Evolutionary conservation across 208 protist genomes (phyloP).

Genomic region (Acanthamoeba quina): DNA sequence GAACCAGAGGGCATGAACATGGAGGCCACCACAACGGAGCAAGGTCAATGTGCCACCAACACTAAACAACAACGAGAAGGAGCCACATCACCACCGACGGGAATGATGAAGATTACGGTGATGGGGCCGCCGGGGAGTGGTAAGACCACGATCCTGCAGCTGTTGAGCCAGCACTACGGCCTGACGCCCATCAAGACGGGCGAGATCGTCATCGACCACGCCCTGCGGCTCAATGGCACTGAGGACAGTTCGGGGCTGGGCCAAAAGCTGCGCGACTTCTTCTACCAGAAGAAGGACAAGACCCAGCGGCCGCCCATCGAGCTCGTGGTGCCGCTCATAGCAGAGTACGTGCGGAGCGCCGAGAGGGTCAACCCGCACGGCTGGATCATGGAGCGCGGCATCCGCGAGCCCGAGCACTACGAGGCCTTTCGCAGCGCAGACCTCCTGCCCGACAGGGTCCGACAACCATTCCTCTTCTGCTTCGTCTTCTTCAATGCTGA

Average conservation of each 20-base stretch:
- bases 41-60: no score
- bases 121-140: constrained; percentile 37
- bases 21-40: no score
- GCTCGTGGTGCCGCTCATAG: constrained; percentile 56
- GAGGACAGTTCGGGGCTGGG: background rate
- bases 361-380: constrained; percentile 24
- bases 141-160: constrained; percentile 55
- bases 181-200: constrained; percentile 65
- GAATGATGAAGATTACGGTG: constrained; percentile 26
- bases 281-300: constrained; percentile 71
- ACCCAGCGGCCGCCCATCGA: constrained; percentile 37
- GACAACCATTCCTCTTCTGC: background rate
- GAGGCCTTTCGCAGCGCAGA: background rate
- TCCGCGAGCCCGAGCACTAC: constrained; percentile 39
- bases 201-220: constrained; percentile 56
- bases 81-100: background rate
- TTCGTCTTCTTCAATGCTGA: no score
- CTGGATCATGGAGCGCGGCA: constrained; percentile 69
- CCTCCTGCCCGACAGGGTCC: constrained; percentile 29
- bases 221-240: background rate
- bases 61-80: background rate
- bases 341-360: background rate
- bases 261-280: constrained; percentile 61
- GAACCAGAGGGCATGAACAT: no score
- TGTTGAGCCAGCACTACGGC: constrained; percentile 56